Percentiles rank a stretch among this genome's conserved stretches.
phyloP scores from a whole-genome alignment of 176 grass and related monocot genomes.

The Hordeum marinum region DNA sequence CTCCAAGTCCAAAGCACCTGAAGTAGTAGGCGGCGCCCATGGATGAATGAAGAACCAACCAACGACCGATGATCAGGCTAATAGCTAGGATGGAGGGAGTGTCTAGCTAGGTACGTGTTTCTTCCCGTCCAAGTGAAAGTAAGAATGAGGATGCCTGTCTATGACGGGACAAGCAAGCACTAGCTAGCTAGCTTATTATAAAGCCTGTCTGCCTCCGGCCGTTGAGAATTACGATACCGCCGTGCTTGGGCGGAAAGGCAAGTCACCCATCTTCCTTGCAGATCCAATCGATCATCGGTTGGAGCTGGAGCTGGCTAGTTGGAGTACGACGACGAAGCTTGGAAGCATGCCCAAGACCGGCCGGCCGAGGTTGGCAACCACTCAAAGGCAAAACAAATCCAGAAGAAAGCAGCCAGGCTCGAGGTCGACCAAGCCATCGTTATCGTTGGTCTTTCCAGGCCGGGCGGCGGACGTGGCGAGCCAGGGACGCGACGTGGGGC shows the following conservation, averaged over 20 bases:
- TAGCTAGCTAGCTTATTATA: background rate
- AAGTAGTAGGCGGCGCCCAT: background rate
- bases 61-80: background rate
- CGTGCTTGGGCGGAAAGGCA: conserved; percentile 32
- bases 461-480: background rate
- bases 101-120: background rate
- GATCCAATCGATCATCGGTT: background rate
- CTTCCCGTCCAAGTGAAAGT: conserved; percentile 2
- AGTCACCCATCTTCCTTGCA: background rate
- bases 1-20: background rate
- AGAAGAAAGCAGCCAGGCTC: too few species aligned
- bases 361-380: conserved; percentile 29
- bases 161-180: background rate
- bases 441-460: background rate
- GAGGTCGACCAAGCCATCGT: background rate
- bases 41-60: background rate
- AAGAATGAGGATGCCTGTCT: background rate
- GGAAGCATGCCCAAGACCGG: conserved; percentile 73
- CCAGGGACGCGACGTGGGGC: background rate
- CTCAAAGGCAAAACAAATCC: conserved; percentile 40
- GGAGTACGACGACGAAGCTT: conserved; percentile 54
- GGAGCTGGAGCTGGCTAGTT: background rate
- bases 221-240: background rate
- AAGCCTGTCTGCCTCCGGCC: background rate
- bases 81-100: background rate